Conservation (phyloP, 108 stramenopile species). For the Cyclotella baltica region DNA sequence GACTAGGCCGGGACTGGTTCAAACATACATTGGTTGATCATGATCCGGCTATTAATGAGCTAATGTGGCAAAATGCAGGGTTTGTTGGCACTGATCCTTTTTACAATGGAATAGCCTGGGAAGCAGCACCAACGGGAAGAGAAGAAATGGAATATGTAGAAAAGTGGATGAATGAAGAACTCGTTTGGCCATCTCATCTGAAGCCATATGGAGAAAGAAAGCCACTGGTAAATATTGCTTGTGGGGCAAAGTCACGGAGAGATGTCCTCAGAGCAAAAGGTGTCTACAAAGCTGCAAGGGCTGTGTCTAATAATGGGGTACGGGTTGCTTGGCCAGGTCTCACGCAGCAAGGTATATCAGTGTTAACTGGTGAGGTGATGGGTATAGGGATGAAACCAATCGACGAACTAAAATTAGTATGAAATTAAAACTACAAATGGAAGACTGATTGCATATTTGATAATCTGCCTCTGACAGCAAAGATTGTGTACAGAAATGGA, state of each 20-base stretch:
- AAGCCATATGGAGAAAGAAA: conserved; percentile 17
- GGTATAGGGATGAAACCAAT: conserved; percentile 37
- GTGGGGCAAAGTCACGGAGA: conserved; percentile 17
- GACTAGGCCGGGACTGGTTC: conserved; percentile 52
- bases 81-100: conserved; percentile 57
- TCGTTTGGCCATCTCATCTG: conserved; percentile 37
- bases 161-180: conserved; percentile 22
- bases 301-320: conserved; percentile 35
- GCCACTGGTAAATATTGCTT: conserved; percentile 12
- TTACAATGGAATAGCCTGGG: conserved; percentile 41
- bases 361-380: conserved; percentile 33
- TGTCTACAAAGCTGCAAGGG: conserved; percentile 41
- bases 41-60: conserved; percentile 57
- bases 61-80: conserved; percentile 71
- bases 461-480: no score
- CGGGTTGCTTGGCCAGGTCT: conserved; percentile 47
- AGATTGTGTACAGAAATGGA: no score
- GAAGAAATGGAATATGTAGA: conserved; percentile 30
- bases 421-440: no score
- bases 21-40: conserved; percentile 52
- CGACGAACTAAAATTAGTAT: conserved; percentile 24
- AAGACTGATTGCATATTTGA: no score
- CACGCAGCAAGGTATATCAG: not conserved
- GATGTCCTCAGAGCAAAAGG: conserved; percentile 23
- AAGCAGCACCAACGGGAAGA: conserved; percentile 21